These are phyloP conservation scores for Phytopythium oedochilum DNA, from an alignment of 352 stramenopile species.

Conservation along the genomic window DNA sequence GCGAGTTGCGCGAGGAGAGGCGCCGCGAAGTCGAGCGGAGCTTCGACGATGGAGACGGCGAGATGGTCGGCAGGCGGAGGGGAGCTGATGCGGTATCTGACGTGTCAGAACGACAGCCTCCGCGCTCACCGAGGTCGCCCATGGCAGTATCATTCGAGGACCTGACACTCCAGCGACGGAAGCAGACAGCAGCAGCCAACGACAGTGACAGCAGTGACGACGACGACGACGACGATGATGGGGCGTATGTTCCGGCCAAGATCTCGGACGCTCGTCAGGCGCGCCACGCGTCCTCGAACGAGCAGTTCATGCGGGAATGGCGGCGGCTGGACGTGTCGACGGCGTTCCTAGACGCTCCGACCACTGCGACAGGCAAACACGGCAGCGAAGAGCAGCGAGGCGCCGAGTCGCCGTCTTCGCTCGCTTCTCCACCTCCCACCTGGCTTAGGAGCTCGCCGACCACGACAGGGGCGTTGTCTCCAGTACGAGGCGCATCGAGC, in stretches of 20 bases:
- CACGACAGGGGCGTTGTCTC: background rate
- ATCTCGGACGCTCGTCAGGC: background rate
- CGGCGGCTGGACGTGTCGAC: conserved; percentile 27
- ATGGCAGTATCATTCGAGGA: conserved; percentile 1
- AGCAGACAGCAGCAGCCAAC: background rate
- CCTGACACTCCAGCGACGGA: background rate
- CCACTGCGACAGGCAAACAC: background rate
- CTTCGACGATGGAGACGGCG: conserved; percentile 18
- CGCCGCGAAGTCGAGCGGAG: conserved; percentile 36
- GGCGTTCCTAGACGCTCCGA: conserved; percentile 14
- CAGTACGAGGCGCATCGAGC: background rate
- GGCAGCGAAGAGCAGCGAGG: background rate
- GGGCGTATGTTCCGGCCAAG: background rate
- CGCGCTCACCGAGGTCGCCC: background rate
- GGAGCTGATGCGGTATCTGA: background rate
- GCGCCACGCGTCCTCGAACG: background rate
- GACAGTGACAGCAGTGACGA: background rate
- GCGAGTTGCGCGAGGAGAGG: conserved; percentile 33
- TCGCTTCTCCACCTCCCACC: background rate
- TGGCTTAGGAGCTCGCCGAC: conserved; percentile 4
- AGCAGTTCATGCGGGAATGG: conserved; percentile 30
- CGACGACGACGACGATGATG: background rate
- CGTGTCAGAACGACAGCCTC: background rate
- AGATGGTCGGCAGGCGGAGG: background rate
- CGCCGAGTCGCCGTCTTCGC: too few relatives aligned